Base-by-base conservation (phyloP, 306 rosid genomes). In the Albizia julibrissin region DNA sequence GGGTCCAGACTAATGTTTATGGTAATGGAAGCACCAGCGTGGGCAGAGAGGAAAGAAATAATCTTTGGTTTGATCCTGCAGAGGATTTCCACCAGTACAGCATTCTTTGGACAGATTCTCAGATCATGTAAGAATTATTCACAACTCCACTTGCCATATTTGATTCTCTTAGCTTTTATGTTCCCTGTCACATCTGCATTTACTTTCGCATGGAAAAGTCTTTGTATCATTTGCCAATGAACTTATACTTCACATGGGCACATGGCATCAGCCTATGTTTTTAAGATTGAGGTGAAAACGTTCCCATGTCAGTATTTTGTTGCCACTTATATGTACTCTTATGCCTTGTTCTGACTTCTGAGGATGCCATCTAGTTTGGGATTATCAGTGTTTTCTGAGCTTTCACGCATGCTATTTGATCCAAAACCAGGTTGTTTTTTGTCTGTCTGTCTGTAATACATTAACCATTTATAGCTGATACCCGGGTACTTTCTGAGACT, bases 1-100 rank as follows among this genome's bases (percentile, higher is more conserved):
- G 98, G 88, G 44, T 95, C 85, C 99, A 95, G 85, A 95, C 99
- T 54, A 95, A 95, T 80, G 82, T 95, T 83, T 95, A 95, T 82
- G 99, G 99, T 43, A 95, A 95, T 86, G 99, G 99, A 87, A 95
- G 99, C 84, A 95, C 99, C 27, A 78, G 33, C 69, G 73, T 90
- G 40, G 99, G 99, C 61, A 92, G 98, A 85, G 99, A 95, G 82
- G 99, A 95, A 88, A 90, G 98, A 84, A 89, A 85, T 88, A 87
- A 84, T 86, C 91, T 95, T 13, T 89, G 98, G 99, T 95, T 95
- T 82, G 99, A 95, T 87, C 98, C 99, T 77, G 42, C 99, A 21
- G 97, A 93, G 29, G 95, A 93, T 84, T 91, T 84, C 73, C 99
- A 95, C 73, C 91, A 89, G 77, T 95, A 93, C 87, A 88, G 93